Evolutionary conservation across 148 eudicot genomes (phyloP).

Genomic region (Vaccinium vitisidaea): DNA sequence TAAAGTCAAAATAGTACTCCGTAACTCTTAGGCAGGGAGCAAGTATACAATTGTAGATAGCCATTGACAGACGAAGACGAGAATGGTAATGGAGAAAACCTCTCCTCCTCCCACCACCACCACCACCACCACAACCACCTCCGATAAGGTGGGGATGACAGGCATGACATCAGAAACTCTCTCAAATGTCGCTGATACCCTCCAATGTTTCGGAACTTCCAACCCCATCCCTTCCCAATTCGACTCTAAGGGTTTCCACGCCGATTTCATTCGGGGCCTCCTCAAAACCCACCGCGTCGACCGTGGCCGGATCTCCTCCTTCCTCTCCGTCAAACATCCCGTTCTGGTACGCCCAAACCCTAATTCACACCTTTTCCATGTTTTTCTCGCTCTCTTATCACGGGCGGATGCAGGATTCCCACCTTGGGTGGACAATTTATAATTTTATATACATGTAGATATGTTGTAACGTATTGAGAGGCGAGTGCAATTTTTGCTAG

Average conservation of each 20-base stretch:
- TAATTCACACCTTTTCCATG: neutral
- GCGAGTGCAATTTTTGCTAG: too few species aligned
- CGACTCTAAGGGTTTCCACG: conserved; percentile 20
- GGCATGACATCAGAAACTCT: neutral
- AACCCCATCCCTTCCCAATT: conserved; percentile 6
- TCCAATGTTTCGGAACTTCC: conserved; percentile 16
- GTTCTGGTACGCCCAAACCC: conserved; percentile 29
- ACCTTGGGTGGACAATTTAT: neutral
- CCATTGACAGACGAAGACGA: neutral
- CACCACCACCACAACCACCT: neutral
- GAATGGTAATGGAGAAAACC: neutral
- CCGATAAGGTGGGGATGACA: neutral
- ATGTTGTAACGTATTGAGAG: too few species aligned
- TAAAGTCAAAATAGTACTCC: too few species aligned
- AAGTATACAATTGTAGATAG: too few species aligned
- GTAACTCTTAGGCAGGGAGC: too few species aligned
- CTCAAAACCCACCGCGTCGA: conserved; percentile 35
- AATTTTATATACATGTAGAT: too few species aligned
- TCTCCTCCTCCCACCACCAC: neutral
- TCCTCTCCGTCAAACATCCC: conserved; percentile 42
- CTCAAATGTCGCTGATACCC: neutral
- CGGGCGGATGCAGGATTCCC: neutral
- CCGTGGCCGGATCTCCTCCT: conserved; percentile 45
- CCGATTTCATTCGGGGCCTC: conserved; percentile 30
- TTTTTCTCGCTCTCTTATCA: neutral